A percentile compares a stretch with the other conserved stretches of the same genome.
Evolutionary conservation across 441 rosid species (phyloP).

Genomic region (Geranium incanum): DNA sequence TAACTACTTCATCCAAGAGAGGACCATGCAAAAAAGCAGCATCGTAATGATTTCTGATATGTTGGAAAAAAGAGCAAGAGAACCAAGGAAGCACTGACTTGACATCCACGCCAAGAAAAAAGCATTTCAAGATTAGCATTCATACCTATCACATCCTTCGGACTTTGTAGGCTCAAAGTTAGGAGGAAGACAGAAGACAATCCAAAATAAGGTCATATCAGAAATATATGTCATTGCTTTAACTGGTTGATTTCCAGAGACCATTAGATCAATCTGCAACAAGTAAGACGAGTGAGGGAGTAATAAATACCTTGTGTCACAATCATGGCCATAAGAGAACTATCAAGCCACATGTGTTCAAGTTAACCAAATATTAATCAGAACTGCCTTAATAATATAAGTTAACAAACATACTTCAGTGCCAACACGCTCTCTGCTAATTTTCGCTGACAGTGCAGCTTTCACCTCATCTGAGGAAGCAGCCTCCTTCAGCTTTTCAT

Average conservation of each 20-base stretch:
- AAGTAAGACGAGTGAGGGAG: slow-evolving; percentile 19
- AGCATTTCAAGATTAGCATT: slow-evolving; percentile 7
- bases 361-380: slow-evolving; percentile 14
- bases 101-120: neutral
- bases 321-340: slow-evolving; percentile 2
- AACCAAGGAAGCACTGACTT: slow-evolving; percentile 4
- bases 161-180: slow-evolving; percentile 41
- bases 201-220: slow-evolving; percentile 57
- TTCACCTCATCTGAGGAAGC: slow-evolving; percentile 73
- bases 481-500: slow-evolving; percentile 65
- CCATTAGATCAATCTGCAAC: slow-evolving; percentile 80
- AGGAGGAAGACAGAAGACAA: slow-evolving; percentile 59
- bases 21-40: neutral
- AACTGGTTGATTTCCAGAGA: slow-evolving; percentile 72
- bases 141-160: slow-evolving; percentile 56
- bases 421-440: slow-evolving; percentile 91
- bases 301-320: slow-evolving; percentile 8
- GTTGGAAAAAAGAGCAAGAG: neutral
- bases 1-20: neutral
- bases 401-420: slow-evolving; percentile 53
- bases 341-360: slow-evolving; percentile 7
- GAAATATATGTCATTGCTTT: slow-evolving; percentile 51
- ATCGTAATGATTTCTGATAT: neutral
- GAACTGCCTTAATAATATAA: slow-evolving; percentile 11
- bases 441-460: slow-evolving; percentile 72